Evolutionary conservation across 2,329 filamentous ascomycete species (phyloP), one percentile per base, ranked within the genome.

Genomic region (Diaporthe vaccinii): DNA sequence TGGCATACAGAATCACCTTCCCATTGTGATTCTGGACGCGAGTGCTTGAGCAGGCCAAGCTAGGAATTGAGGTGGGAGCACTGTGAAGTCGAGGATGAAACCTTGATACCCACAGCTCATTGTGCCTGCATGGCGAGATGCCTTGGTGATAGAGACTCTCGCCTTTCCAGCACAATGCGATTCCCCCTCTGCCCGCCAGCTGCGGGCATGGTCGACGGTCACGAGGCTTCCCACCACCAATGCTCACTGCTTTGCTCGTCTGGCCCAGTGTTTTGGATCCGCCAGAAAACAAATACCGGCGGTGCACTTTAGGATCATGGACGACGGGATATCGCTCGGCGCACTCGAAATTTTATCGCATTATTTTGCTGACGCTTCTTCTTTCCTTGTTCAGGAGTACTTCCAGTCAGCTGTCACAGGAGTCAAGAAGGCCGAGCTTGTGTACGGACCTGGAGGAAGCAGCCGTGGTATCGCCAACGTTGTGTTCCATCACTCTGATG

Each of bases 401-500:
- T 98, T 99, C 85, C 87, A 89, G 82, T 93, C 95, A 83, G 93
- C 94, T 81, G 92, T 98, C 84, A 96, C 96, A 80, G 91, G 94
- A 78, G 94, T 98, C 86, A 98, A 97, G 90, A 93, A 91, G 85
- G 95, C 97, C 78, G 93, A 97, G 80, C 89, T 99, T 81, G 95
- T 94, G 70, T 99, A 99, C 86, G 97, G 96, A 81, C 95, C 96
- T 78, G 95, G 94, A 83, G 96, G 96, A 78, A 91, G 93, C 80
- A 98, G 96, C 89, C 94, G 95, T 83, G 97, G 97, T 79, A 95
- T 96, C 82, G 96, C 96, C 80, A 97, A 95, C 73, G 94, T 99
- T 80, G 92, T 93, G 78, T 99, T 99, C 88, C 86, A 86, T 84
- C 94, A 95, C 82, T 86, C 93, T 36, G 95, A 95, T 79, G 94